Conservation (phyloP, 805 yeast species). For the Candida boleticola region DNA sequence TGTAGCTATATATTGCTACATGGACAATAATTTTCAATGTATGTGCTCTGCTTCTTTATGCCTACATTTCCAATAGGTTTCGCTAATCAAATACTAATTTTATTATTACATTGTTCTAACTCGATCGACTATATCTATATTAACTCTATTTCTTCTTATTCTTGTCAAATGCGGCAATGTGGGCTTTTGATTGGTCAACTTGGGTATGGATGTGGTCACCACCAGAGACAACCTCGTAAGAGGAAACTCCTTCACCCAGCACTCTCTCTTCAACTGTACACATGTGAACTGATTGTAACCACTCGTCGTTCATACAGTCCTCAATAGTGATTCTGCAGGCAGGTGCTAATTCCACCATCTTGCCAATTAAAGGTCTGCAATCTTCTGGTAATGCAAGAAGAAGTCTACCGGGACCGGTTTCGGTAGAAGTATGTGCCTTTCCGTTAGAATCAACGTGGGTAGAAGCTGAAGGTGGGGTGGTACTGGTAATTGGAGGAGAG, state of each 20-base stretch:
- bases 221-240: constrained; percentile 40
- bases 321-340: constrained; percentile 82
- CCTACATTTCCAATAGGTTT: too few relatives aligned
- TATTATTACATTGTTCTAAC: too few relatives aligned
- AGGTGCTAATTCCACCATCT: constrained; percentile 83
- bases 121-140: too few relatives aligned
- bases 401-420: constrained; percentile 70
- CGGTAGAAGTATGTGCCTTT: constrained; percentile 58
- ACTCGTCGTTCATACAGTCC: constrained; percentile 69
- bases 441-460: constrained; percentile 18
- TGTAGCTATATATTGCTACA: too few relatives aligned
- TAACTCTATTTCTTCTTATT: constrained; percentile 62
- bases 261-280: constrained; percentile 57
- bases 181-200: constrained; percentile 93
- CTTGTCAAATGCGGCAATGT: constrained; percentile 88
- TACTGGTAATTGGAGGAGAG: constrained; percentile 2
- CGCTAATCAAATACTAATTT: too few relatives aligned
- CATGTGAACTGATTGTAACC: constrained; percentile 64
- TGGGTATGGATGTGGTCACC: constrained; percentile 77
- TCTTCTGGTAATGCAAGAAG: constrained; percentile 70
- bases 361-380: constrained; percentile 61
- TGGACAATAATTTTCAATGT: too few relatives aligned
- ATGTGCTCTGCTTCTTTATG: too few relatives aligned
- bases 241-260: constrained; percentile 35
- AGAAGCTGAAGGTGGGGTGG: constrained; percentile 8